Evolutionary conservation across 139 green algal genomes (phyloP).

Genomic region (Chlamydomonas sphaeroides): DNA sequence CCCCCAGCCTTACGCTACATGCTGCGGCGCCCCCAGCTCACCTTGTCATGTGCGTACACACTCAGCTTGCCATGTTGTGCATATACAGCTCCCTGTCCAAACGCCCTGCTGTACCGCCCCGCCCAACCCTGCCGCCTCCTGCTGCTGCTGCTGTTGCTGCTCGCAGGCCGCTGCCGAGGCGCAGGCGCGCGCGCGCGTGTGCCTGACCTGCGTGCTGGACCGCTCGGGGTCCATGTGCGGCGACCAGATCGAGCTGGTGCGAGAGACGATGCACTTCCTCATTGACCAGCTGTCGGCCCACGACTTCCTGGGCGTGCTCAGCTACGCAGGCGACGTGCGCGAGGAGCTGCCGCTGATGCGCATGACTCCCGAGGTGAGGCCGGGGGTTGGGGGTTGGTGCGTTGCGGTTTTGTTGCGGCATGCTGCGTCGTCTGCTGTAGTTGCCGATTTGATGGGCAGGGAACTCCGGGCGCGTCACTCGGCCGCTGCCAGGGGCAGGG

Average conservation of each 20-base stretch:
- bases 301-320: constrained; percentile 19
- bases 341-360: constrained; percentile 40
- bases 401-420: no score
- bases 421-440: no score
- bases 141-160: background rate
- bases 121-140: background rate
- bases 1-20: background rate
- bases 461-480: no score
- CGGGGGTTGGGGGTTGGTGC: no score
- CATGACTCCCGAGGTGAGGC: constrained; percentile 37
- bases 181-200: constrained; percentile 26
- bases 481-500: no score
- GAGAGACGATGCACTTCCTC: constrained; percentile 44
- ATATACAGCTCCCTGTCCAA: background rate
- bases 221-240: constrained; percentile 43
- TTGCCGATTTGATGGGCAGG: no score
- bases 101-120: background rate
- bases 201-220: constrained; percentile 50
- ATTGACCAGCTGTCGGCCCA: constrained; percentile 37
- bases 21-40: no score
- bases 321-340: background rate
- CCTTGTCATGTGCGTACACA: no score
- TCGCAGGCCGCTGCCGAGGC: constrained; percentile 35
- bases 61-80: no score
- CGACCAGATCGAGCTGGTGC: constrained; percentile 32